phyloP scores from a whole-genome alignment of 2,329 filamentous ascomycete genomes.

The Parasarocladium wereldwijsianum region DNA sequence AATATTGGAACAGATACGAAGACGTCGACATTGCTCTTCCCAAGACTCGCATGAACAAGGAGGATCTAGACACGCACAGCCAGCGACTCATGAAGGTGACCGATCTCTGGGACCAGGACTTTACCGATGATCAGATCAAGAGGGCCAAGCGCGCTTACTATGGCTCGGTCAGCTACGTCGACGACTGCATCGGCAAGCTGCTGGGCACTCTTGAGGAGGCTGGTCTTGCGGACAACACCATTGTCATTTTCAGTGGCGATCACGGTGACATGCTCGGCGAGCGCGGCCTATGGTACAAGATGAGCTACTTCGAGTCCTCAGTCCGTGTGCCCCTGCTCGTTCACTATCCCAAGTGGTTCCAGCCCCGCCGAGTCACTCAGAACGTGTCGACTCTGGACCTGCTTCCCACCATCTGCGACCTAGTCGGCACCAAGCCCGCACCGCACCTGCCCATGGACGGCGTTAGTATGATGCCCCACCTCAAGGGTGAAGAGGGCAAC shows the following conservation, averaged over 20 bases:
- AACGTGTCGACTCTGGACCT: slow-evolving; percentile 89
- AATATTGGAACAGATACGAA: slow-evolving; percentile 89
- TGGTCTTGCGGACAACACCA: slow-evolving; percentile 69
- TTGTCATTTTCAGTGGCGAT: slow-evolving; percentile 84
- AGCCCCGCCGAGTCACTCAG: slow-evolving; percentile 60
- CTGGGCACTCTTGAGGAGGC: slow-evolving; percentile 66
- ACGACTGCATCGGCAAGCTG: slow-evolving; percentile 79
- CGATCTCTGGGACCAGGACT: slow-evolving; percentile 72
- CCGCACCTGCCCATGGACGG: slow-evolving; percentile 74
- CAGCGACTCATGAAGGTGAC: slow-evolving; percentile 75
- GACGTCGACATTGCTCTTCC: slow-evolving; percentile 76
- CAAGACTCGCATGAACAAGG: slow-evolving; percentile 60
- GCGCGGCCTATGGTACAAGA: slow-evolving; percentile 90
- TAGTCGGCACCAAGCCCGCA: slow-evolving; percentile 58
- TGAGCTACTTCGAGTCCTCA: slow-evolving; percentile 90
- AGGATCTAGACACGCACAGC: slow-evolving; percentile 76
- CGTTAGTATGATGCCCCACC: slow-evolving; percentile 63
- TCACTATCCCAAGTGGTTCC: slow-evolving; percentile 62
- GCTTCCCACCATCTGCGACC: slow-evolving; percentile 73
- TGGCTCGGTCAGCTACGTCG: slow-evolving; percentile 83
- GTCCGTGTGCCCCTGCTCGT: slow-evolving; percentile 80
- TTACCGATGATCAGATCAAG: slow-evolving; percentile 76
- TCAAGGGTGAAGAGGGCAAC: slow-evolving; percentile 52
- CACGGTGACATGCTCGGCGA: slow-evolving; percentile 95
- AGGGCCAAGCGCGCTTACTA: slow-evolving; percentile 81